These are phyloP conservation scores for Colletotrichum navitas DNA, from an alignment of 2,329 filamentous ascomycete genomes.

Conservation along the genomic window DNA sequence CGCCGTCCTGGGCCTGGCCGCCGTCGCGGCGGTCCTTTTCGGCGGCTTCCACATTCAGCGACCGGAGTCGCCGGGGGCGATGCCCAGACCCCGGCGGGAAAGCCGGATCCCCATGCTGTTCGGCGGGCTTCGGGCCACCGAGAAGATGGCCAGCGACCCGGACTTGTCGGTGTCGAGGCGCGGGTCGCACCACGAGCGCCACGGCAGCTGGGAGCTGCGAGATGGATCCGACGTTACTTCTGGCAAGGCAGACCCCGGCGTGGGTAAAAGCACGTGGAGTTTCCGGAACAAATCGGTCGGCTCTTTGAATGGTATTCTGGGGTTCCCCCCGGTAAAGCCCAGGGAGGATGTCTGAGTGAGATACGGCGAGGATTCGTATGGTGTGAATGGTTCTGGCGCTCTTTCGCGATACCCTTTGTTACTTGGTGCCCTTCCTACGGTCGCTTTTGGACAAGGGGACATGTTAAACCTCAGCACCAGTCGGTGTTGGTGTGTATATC, in stretches of 20 bases:
- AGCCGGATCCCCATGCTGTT: slow-evolving; percentile 41
- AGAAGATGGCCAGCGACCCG: slow-evolving; percentile 59
- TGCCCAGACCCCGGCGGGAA: slow-evolving; percentile 18
- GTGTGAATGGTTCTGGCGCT: slow-evolving; percentile 18
- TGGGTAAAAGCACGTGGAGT: slow-evolving; percentile 45
- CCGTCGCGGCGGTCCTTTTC: slow-evolving; percentile 50
- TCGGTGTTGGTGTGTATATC: neutral
- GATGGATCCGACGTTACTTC: slow-evolving; percentile 43
- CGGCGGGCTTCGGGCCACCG: slow-evolving; percentile 59
- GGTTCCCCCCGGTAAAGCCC: slow-evolving; percentile 53
- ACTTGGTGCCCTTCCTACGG: slow-evolving; percentile 9
- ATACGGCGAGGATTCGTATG: neutral
- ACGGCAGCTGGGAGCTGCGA: slow-evolving; percentile 64
- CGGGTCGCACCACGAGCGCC: slow-evolving; percentile 56
- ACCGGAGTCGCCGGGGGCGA: neutral
- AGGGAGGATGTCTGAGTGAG: slow-evolving; percentile 53
- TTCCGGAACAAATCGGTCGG: slow-evolving; percentile 46
- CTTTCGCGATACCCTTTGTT: slow-evolving; percentile 42
- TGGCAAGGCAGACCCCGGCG: slow-evolving; percentile 43
- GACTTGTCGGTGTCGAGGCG: slow-evolving; percentile 56
- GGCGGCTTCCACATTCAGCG: slow-evolving; percentile 52
- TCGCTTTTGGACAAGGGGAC: neutral
- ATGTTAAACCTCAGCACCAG: neutral
- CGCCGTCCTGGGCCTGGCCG: slow-evolving; percentile 51
- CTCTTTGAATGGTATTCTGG: slow-evolving; percentile 51